These are phyloP conservation scores for Juglanconis oblonga DNA, from an alignment of 2,329 filamentous ascomycete species.

Conservation along the genomic window DNA sequence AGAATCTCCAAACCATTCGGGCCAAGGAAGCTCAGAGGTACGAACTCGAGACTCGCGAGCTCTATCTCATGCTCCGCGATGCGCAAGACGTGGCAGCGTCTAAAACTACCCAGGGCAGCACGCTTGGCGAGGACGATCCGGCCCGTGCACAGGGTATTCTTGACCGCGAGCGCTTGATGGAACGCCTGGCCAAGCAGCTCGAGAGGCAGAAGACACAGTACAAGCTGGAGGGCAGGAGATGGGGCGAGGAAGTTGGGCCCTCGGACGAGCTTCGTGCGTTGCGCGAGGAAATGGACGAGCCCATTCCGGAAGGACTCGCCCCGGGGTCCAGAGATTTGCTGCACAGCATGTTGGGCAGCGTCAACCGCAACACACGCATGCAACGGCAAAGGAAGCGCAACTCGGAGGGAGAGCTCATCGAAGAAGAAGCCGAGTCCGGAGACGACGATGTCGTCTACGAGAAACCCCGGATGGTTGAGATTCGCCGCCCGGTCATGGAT, in stretches of 20 bases:
- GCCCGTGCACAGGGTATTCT: slow-evolving; percentile 86
- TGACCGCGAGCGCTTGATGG: slow-evolving; percentile 89
- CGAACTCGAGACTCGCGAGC: slow-evolving; percentile 90
- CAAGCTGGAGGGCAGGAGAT: slow-evolving; percentile 90
- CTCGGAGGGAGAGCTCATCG: slow-evolving; percentile 25
- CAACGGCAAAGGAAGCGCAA: slow-evolving; percentile 27
- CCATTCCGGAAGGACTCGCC: slow-evolving; percentile 42
- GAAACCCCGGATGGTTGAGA: slow-evolving; percentile 75
- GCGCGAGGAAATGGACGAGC: slow-evolving; percentile 87
- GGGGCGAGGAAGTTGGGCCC: slow-evolving; percentile 77
- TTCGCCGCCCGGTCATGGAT: slow-evolving; percentile 66
- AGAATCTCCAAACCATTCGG: slow-evolving; percentile 79
- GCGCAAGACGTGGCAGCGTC: slow-evolving; percentile 94
- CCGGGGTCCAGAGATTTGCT: slow-evolving; percentile 60
- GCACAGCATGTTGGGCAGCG: slow-evolving; percentile 71
- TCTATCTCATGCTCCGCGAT: slow-evolving; percentile 97
- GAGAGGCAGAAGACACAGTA: slow-evolving; percentile 97
- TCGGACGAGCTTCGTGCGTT: slow-evolving; percentile 90
- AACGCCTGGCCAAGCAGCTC: slow-evolving; percentile 88
- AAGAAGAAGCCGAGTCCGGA: slow-evolving; percentile 47
- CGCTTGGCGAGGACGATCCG: slow-evolving; percentile 63
- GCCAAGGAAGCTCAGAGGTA: slow-evolving; percentile 91
- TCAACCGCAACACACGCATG: slow-evolving; percentile 59
- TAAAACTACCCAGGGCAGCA: slow-evolving; percentile 61
- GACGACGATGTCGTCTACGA: slow-evolving; percentile 67